These are phyloP conservation scores for Wickerhamomyces rabaulensis DNA, from an alignment of 805 yeast species.

Conservation along the genomic window DNA sequence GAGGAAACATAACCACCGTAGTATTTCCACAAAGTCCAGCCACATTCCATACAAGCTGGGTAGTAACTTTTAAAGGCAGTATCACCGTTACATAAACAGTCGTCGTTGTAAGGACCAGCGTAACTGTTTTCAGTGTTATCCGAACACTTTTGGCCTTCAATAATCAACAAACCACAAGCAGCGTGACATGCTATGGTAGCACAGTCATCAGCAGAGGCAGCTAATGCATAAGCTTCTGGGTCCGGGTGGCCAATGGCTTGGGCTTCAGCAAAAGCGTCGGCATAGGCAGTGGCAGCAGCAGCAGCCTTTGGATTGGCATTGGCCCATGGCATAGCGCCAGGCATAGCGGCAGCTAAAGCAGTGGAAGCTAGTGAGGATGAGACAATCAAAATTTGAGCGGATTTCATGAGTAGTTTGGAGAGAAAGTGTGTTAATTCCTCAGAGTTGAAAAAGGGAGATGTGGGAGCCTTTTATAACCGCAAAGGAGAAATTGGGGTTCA, in stretches of 20 bases:
- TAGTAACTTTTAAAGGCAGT: slow-evolving; percentile 12
- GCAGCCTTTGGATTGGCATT: slow-evolving; percentile 4
- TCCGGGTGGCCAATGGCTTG: slow-evolving; percentile 11
- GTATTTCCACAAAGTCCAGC: slow-evolving; percentile 32
- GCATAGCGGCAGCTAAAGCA: too few species aligned
- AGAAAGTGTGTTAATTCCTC: too few species aligned
- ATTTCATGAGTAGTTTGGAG: too few species aligned
- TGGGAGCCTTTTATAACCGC: too few species aligned
- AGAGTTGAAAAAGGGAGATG: too few species aligned
- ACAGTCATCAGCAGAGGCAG: slow-evolving; percentile 16
- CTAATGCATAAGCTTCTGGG: slow-evolving; percentile 21
- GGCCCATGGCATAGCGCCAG: slow-evolving; percentile 9
- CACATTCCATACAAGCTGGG: slow-evolving; percentile 29
- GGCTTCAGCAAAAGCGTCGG: slow-evolving; percentile 11
- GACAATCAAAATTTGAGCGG: too few species aligned
- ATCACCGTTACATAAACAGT: slow-evolving; percentile 18
- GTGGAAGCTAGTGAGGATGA: too few species aligned
- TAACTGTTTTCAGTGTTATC: slow-evolving; percentile 8
- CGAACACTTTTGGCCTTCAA: slow-evolving; percentile 26
- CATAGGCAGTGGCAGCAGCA: slow-evolving; percentile 7
- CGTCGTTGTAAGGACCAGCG: slow-evolving; percentile 12
- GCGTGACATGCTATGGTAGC: slow-evolving; percentile 27
- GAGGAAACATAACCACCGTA: slow-evolving; percentile 23
- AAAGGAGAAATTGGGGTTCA: too few species aligned
- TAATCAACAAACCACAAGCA: slow-evolving; percentile 26